Base-by-base conservation (phyloP, 352 stramenopile genomes). In the Phytophthora uliginosa region DNA sequence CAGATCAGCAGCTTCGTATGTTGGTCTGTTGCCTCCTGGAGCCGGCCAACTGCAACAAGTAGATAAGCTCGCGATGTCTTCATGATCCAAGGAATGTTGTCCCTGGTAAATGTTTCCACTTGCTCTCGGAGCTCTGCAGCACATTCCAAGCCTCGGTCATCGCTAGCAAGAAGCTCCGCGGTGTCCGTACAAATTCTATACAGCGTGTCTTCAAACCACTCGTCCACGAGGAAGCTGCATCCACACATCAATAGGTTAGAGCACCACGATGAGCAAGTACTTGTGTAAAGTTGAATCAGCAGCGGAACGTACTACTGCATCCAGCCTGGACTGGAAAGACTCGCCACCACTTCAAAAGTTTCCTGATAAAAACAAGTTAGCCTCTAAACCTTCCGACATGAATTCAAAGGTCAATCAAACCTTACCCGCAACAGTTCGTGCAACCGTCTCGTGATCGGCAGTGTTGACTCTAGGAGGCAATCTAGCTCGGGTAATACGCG, bases 401-500 rank as follows among this genome's bases (percentile, higher is more conserved):
- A 45, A n/a, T 45, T 45, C 38, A 45, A 45, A 45, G 13, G 13
- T 0, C 38, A n/a, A 45, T 45, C 38, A 45, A 45, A n/a, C 3
- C 50, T 48, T 63, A 79, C 75, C 58, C 48, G 57, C 42, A 79
- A 20, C 20, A 82, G 26, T 52, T 61, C 53, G 22, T 82, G 76
- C 18, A 78, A 50, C 9, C 24, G 33, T 9, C 22, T 45, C 7
- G 69, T 81, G 9, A 82, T 63, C 17, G 67, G 22, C 6, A 57
- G 53, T 24, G 77, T 84, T 45, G 76, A 68, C 3, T 66, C 56
- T 15, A 81, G 75, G 18, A 62, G 88, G 20, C 54, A 82, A 48
- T 93, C 85, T 22, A 93, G 50, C 54, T 90, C 85, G 0, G 85
- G 81, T 4, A 90, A 17, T 10, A 83, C 50, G 5, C 81, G 78